phyloP scores from a whole-genome alignment of 768 basidiomycete species.

The Pleurotus eryngii region DNA sequence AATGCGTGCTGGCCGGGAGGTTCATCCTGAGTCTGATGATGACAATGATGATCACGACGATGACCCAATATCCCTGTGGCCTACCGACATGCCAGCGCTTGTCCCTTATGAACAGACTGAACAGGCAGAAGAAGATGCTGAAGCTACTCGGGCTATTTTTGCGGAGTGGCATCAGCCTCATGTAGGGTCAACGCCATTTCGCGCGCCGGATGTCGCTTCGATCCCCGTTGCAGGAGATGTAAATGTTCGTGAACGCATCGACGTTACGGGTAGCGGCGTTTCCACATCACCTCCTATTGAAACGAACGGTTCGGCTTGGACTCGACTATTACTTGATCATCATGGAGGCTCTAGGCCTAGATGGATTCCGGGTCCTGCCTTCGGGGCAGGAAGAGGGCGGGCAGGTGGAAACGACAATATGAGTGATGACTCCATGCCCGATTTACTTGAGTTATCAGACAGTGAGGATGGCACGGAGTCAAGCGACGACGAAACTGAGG shows the following conservation, averaged over 20 bases:
- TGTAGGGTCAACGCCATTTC: neutral
- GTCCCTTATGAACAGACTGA: too few species aligned
- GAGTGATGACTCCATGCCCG: constrained; percentile 30
- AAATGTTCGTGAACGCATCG: neutral
- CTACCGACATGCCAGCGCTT: too few species aligned
- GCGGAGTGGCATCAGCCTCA: neutral
- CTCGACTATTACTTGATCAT: neutral
- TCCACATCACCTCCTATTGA: too few species aligned
- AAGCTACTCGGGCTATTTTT: neutral
- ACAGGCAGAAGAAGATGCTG: too few species aligned
- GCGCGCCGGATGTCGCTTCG: neutral
- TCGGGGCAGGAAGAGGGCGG: constrained; percentile 3
- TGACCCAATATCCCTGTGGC: too few species aligned
- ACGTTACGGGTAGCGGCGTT: neutral
- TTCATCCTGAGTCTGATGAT: too few species aligned
- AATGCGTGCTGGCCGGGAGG: neutral
- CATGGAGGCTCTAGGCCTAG: constrained; percentile 4
- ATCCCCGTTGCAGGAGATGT: neutral
- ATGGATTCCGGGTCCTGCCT: neutral
- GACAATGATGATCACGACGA: too few species aligned
- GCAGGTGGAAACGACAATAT: constrained; percentile 11
- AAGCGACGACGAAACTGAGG: constrained; percentile 18
- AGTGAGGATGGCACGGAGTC: constrained; percentile 21
- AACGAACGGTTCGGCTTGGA: neutral
- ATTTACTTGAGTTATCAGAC: constrained; percentile 30